These are phyloP conservation scores for Fagopyrum homotropicum DNA, from an alignment of 148 eudicot species.

Conservation along the genomic window DNA sequence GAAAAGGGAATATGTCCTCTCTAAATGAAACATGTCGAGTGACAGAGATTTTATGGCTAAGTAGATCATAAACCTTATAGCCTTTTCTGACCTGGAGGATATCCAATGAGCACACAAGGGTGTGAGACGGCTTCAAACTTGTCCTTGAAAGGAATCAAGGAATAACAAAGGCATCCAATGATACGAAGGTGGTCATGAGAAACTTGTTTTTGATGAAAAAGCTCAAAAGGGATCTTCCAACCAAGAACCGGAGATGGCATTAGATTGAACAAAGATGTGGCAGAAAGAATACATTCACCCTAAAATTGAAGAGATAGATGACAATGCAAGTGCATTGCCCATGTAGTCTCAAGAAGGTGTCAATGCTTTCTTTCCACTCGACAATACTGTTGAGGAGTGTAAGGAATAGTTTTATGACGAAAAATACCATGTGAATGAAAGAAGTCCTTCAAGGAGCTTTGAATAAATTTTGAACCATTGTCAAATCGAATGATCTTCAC, in stretches of 20 bases:
- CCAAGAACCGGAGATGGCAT: not conserved
- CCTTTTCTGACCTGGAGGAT: no score
- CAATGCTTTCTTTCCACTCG: no score
- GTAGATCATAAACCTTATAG: not conserved
- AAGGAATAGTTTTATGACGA: no score
- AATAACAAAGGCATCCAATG: constrained; percentile 1
- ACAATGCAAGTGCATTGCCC: no score
- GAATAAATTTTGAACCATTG: not conserved
- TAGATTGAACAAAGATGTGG: not conserved
- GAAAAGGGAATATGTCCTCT: not conserved
- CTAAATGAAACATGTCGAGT: not conserved
- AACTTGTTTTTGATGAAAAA: not conserved
- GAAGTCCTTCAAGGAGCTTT: not conserved
- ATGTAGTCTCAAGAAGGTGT: no score
- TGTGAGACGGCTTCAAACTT: not conserved
- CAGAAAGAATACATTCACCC: not conserved
- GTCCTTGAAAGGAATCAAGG: not conserved
- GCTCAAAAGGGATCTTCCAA: constrained; percentile 10
- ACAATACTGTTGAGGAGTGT: no score
- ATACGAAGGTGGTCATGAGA: not conserved
- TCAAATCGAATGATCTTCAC: not conserved
- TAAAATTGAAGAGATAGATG: no score
- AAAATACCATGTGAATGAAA: no score
- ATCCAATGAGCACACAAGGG: not conserved
- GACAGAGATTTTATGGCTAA: not conserved